Evolutionary conservation across 331 rosid species (phyloP), one percentile per base, ranked within the genome.

Genomic region (Quercus lobata): DNA sequence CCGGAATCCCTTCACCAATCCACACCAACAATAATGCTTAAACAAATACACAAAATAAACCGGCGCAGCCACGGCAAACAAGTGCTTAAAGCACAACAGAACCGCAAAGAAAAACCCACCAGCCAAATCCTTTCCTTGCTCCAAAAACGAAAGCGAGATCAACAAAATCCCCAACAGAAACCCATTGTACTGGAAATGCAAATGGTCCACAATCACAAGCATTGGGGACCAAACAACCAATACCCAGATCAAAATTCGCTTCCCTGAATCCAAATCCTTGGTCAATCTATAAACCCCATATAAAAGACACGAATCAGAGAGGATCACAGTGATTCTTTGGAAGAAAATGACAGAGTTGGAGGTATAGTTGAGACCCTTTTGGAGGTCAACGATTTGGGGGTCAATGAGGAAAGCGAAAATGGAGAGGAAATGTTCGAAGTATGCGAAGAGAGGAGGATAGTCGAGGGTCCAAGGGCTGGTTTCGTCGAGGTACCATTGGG

Each of bases 401-500:
- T 95, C 96, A 65, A 93, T 56, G 19, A 89, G 77, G 29, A 83
- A 72, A 5, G 97, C 93, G 44, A 90, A 91, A 69, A 80, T 8
- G 15, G 98, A 91, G 55, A 93, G 85, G 69, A 92, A 81, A 9
- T 83, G 86, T 75, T 93, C 97, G 24, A 91, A 90, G 84, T 88
- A 89, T 44, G 93, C 91, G 22, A 95, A 95, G 78, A 95, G 91
- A 1, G 98, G 94, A 0, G 99, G 99, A 66, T 91, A 95, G 73
- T 95, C 99, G 35, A 93, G 94, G 57, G 98, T 93, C 98, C 98
- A 91, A 35, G 88, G 92, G 84, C 99, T 95, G 54, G 96, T 90
- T 81, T 93, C 92, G 61, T 95, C 89, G 7, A 66, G 81, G 82
- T 93, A 95, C 99, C 99, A 95, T 57, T 76, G 90, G 1, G 97